Base-by-base conservation (phyloP, 2,329 filamentous ascomycete species). In the Magnaporthiopsis incrustans region DNA sequence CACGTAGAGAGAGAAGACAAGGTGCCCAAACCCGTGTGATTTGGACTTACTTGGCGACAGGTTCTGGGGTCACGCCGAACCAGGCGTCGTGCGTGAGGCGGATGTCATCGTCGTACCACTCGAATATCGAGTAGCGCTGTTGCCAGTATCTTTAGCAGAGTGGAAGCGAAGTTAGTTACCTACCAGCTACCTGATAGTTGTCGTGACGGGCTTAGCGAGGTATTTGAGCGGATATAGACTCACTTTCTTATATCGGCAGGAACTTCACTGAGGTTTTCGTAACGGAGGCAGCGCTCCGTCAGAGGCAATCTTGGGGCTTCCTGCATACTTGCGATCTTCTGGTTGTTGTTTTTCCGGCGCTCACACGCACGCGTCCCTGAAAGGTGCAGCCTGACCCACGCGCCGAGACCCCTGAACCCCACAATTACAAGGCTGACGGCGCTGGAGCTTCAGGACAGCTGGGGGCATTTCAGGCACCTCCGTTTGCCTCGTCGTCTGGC, bases 21-120 rank as follows among this genome's bases (percentile, higher is more conserved):
- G 8, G 7, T 8, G 33, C 8, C 8, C 2, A 38, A 14, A 14
- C 35, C 4, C 35, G 11, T 3, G 11, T 38, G 27, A 30, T 4
- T 4, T 14, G 15, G 11, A 77, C 81, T 71, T 79, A 95, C 91
- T 83, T 87, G 66, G 95, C 95, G 33, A 99, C 86, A 5, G 91
- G 90, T 75, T 99, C 94, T 18, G 95, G 93, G 0, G 96, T 99
- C 10, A 98, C 93, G 64, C 93, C 95, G 74, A 95, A 99, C 95
- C 95, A 99, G 63, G 92, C 90, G 77, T 94, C 89, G 73, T 96
- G 88, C 0, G 96, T 99, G 82, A 99, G 86, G 80, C 87, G 89
- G 68, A 99, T 84, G 64, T 92, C 94, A 65, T 93, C 84, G 73
- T 97, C 89, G 73, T 97, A 99, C 70, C 83, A 84, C 22, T 89